phyloP scores from a whole-genome alignment of 1,284 basidiomycete genomes.

The Cronartium quercuum region DNA sequence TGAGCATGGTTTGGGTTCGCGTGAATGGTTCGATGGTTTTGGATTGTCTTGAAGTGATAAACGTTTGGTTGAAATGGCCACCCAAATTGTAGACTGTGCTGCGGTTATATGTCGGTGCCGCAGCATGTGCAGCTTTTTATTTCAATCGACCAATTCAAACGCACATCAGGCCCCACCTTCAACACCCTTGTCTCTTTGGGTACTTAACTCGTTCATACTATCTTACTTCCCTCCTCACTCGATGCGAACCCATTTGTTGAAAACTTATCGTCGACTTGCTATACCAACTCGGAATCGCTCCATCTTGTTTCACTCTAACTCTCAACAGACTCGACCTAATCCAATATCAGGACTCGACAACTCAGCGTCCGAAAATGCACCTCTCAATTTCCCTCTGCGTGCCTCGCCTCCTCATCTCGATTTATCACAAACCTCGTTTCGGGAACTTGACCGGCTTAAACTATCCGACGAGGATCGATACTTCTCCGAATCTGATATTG shows the following conservation, averaged over 20 bases:
- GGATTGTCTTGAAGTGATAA: not conserved
- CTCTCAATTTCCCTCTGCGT: not conserved
- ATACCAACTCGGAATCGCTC: not conserved
- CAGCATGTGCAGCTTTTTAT: too few species aligned
- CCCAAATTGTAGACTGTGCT: too few species aligned
- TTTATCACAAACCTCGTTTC: too few species aligned
- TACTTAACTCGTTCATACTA: too few species aligned
- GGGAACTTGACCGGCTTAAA: not conserved
- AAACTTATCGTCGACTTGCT: not conserved
- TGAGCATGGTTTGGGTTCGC: conserved; percentile 15
- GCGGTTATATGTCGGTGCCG: too few species aligned
- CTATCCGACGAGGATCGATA: not conserved
- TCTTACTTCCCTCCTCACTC: too few species aligned
- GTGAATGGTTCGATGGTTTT: not conserved
- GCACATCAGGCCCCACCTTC: not conserved
- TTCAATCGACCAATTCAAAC: too few species aligned
- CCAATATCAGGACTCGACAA: not conserved
- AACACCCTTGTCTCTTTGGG: conserved; percentile 11
- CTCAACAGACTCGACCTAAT: not conserved
- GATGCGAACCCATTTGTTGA: not conserved
- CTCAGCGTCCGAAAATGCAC: not conserved
- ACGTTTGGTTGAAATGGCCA: too few species aligned
- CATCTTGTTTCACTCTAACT: not conserved
- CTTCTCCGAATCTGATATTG: not conserved
- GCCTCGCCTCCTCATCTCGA: not conserved